Conservation (phyloP, 202 grass and related monocot genomes). For the Setaria viridis region DNA sequence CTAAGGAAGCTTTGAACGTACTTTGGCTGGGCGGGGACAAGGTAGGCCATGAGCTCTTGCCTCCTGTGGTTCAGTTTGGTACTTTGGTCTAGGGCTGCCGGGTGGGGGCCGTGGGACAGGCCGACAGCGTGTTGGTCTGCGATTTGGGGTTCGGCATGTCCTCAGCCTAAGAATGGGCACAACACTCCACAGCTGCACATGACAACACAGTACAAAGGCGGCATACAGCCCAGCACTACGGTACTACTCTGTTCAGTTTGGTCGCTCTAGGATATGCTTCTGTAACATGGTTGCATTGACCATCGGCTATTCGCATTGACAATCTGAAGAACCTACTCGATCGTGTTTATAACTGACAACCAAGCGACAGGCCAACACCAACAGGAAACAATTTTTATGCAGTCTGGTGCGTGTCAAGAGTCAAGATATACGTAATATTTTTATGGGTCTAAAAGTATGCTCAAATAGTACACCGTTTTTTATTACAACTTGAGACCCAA, state of each 20-base stretch:
- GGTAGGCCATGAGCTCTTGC: too few relatives aligned
- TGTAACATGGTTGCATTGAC: background rate
- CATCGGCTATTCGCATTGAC: background rate
- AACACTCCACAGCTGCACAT: too few relatives aligned
- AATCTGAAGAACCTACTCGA: background rate
- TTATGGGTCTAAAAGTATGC: background rate
- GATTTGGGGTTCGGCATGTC: constrained; percentile 37
- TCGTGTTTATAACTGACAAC: background rate
- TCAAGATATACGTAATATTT: background rate
- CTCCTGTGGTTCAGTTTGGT: too few relatives aligned
- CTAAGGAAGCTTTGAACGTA: background rate
- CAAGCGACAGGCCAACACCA: background rate
- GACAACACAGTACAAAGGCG: background rate
- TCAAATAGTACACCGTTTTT: too few relatives aligned
- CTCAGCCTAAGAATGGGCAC: background rate
- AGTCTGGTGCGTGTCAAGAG: background rate
- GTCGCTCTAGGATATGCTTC: background rate
- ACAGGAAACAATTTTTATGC: background rate
- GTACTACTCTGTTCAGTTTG: constrained; percentile 6
- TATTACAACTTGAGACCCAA: too few relatives aligned
- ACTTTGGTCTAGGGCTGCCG: background rate
- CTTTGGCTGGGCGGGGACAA: background rate
- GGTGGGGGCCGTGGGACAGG: constrained; percentile 19
- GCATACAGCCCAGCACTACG: background rate
- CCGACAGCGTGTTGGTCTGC: constrained; percentile 20